These are phyloP conservation scores for Pouteria campechiana DNA, from an alignment of 179 eudicot species.

Conservation along the genomic window DNA sequence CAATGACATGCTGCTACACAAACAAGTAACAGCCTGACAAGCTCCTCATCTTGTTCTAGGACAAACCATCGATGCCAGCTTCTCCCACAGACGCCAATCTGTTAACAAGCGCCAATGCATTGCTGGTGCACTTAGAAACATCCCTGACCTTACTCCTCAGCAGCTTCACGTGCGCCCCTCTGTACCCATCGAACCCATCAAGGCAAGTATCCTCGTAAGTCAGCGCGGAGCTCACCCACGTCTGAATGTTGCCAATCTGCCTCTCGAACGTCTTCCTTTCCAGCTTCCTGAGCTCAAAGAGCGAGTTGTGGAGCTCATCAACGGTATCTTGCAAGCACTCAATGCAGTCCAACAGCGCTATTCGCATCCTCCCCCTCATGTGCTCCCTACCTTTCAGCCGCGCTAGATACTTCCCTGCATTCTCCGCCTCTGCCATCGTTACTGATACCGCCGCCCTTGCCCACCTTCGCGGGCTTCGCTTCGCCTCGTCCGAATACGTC, in stretches of 20 bases:
- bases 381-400: conserved; percentile 4
- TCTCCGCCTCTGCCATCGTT: conserved; percentile 38
- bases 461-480: conserved; percentile 39
- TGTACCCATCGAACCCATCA: conserved; percentile 40
- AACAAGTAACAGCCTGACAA: no score
- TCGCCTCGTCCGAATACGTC: conserved; percentile 42
- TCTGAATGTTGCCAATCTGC: conserved; percentile 41
- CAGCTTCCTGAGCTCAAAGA: conserved; percentile 34
- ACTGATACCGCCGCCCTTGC: conserved; percentile 66
- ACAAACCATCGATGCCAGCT: no score
- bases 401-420: conserved; percentile 14
- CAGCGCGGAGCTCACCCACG: conserved; percentile 71
- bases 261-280: conserved; percentile 12
- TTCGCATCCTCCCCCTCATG: conserved; percentile 20
- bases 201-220: conserved; percentile 63
- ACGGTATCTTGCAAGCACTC: conserved; percentile 44
- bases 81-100: no score
- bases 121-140: conserved; percentile 45
- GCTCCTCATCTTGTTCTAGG: no score
- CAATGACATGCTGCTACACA: no score
- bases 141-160: conserved; percentile 24
- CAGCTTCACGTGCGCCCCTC: conserved; percentile 7
- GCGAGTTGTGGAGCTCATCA: conserved; percentile 41
- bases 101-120: conserved; percentile 73
- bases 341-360: conserved; percentile 48